Evolutionary conservation across 805 yeast genomes (phyloP).

Genomic region (Hanseniaspora hatyaiensis): DNA sequence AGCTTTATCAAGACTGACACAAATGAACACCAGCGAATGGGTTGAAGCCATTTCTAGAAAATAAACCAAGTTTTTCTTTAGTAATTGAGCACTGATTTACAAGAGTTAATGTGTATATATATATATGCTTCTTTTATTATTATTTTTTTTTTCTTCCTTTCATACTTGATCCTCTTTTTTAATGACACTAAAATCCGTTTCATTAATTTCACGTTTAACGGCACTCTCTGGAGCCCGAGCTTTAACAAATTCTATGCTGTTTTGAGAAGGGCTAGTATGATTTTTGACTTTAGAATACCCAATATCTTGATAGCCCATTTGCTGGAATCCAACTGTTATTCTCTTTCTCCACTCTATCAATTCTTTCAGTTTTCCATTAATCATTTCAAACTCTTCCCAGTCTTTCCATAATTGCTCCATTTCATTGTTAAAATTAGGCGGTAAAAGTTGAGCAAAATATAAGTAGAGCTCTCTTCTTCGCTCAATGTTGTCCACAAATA

Average conservation of each 20-base stretch:
- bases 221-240: no score
- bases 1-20: conserved; percentile 79
- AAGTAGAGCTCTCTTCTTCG: conserved; percentile 12
- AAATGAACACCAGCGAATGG: conserved; percentile 93
- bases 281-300: no score
- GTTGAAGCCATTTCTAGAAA: conserved; percentile 35
- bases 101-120: background rate
- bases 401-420: conserved; percentile 40
- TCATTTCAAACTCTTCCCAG: conserved; percentile 69
- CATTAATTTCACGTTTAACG: background rate
- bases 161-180: background rate
- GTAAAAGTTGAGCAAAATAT: conserved; percentile 1
- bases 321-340: background rate
- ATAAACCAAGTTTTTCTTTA: no score
- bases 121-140: background rate
- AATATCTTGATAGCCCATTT: conserved; percentile 17
- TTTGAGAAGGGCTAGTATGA: no score
- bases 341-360: conserved; percentile 17
- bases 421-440: conserved; percentile 17
- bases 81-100: no score
- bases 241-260: conserved; percentile 17
- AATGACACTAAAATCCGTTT: background rate
- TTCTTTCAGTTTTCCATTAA: conserved; percentile 48
- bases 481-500: background rate
- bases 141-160: background rate